Evolutionary conservation across 2,329 filamentous ascomycete species (phyloP).

Genomic region (Cordyceps cicadae): DNA sequence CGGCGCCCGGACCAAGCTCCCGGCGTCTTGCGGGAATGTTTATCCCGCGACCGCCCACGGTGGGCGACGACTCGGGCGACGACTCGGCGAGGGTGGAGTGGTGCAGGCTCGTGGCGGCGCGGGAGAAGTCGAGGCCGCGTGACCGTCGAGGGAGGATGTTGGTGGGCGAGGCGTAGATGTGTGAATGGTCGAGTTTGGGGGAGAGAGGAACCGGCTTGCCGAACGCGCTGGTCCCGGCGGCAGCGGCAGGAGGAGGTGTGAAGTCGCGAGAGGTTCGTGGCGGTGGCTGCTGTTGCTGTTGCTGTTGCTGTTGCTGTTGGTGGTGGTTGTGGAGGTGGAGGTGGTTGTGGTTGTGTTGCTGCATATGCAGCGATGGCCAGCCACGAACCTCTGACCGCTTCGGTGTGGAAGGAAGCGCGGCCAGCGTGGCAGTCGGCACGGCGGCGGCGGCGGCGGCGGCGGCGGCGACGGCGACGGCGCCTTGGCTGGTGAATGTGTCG

Average conservation of each 20-base stretch:
- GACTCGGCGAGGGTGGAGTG: conserved; percentile 90
- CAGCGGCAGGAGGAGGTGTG: conserved; percentile 26
- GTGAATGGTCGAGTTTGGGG: conserved; percentile 75
- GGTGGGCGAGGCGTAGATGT: conserved; percentile 78
- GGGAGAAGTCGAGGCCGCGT: conserved; percentile 83
- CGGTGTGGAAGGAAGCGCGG: conserved; percentile 57
- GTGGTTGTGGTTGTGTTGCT: conserved; percentile 4
- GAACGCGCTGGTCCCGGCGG: conserved; percentile 25
- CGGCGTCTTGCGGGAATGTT: conserved; percentile 50
- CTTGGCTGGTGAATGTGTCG: neutral
- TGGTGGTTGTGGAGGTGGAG: too few relatives aligned
- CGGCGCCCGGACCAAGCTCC: conserved; percentile 37
- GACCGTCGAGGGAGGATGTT: conserved; percentile 85
- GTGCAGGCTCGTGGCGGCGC: conserved; percentile 87
- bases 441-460: neutral
- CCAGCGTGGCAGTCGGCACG: conserved; percentile 20
- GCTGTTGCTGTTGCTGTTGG: neutral
- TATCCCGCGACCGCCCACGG: conserved; percentile 55
- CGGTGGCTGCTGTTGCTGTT: neutral
- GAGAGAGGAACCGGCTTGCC: conserved; percentile 62
- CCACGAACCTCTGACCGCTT: conserved; percentile 57
- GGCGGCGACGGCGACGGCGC: neutral
- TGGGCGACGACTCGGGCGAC: conserved; percentile 85
- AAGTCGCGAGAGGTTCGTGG: conserved; percentile 21
- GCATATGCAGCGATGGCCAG: conserved; percentile 38